These are phyloP conservation scores for Nosema bombycis DNA, from an alignment of 371 early-diverging fungal genomes.

Conservation along the genomic window DNA sequence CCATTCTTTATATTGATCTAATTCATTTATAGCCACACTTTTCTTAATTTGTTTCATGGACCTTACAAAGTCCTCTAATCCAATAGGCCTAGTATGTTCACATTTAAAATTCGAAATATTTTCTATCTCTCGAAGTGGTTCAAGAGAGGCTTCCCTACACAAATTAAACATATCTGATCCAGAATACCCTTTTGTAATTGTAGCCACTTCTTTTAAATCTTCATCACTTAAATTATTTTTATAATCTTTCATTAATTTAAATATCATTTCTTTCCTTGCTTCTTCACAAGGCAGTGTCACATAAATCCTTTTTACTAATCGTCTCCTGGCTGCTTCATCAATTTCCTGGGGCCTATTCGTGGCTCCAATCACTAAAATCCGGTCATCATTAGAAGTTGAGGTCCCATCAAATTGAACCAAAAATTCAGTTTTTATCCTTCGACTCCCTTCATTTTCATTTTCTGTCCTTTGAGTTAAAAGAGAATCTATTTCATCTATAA, in stretches of 20 bases:
- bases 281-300: slow-evolving; percentile 75
- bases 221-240: slow-evolving; percentile 66
- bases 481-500: slow-evolving; percentile 80
- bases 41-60: slow-evolving; percentile 75
- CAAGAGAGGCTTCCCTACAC: slow-evolving; percentile 83
- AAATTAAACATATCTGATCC: slow-evolving; percentile 96
- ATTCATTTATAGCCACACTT: slow-evolving; percentile 73
- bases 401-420: slow-evolving; percentile 76
- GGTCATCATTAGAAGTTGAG: slow-evolving; percentile 69
- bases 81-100: slow-evolving; percentile 72
- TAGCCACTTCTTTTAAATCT: slow-evolving; percentile 68
- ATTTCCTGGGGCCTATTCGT: slow-evolving; percentile 75
- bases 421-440: slow-evolving; percentile 80
- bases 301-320: slow-evolving; percentile 72
- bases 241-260: slow-evolving; percentile 67
- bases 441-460: slow-evolving; percentile 76
- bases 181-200: slow-evolving; percentile 73
- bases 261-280: slow-evolving; percentile 70
- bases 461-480: slow-evolving; percentile 78
- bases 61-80: slow-evolving; percentile 70
- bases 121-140: slow-evolving; percentile 68
- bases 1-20: slow-evolving; percentile 74
- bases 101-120: slow-evolving; percentile 66
- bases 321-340: slow-evolving; percentile 75
- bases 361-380: slow-evolving; percentile 76